Conservation (phyloP, 805 yeast species). For the Candida morakotiae region DNA sequence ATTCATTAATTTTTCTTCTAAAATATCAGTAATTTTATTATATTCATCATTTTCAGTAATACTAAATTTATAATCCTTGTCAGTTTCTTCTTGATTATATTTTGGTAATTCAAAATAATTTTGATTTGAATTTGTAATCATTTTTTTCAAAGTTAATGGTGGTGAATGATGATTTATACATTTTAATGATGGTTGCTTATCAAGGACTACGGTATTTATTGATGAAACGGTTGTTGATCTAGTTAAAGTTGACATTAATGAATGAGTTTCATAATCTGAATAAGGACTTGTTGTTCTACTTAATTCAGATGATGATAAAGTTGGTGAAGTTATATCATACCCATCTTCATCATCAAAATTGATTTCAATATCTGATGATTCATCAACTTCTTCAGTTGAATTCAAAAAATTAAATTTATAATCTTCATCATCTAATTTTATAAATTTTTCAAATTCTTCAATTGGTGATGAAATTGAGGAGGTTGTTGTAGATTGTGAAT, state of each 20-base stretch:
- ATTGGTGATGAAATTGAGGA: background rate
- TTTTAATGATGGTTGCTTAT: constrained; percentile 6
- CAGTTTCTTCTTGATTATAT: constrained; percentile 16
- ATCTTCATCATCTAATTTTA: constrained; percentile 6
- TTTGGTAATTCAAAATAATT: constrained; percentile 32
- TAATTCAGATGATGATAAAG: constrained; percentile 16
- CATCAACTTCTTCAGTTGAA: background rate
- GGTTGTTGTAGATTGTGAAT: background rate
- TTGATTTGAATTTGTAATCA: background rate
- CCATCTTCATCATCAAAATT: constrained; percentile 16
- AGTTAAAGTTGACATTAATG: constrained; percentile 37
- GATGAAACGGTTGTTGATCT: constrained; percentile 40
- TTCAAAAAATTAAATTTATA: constrained; percentile 6
- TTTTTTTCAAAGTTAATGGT: constrained; percentile 11
- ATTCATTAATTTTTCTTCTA: constrained; percentile 36
- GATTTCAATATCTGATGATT: constrained; percentile 8
- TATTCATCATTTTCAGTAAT: constrained; percentile 28
- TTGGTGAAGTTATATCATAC: constrained; percentile 12
- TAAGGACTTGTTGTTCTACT: constrained; percentile 38
- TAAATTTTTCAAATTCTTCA: constrained; percentile 9
- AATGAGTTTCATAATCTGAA: constrained; percentile 25
- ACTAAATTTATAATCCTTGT: constrained; percentile 14
- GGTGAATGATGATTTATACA: constrained; percentile 4
- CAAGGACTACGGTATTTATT: constrained; percentile 17
- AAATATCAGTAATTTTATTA: constrained; percentile 36